phyloP scores from a whole-genome alignment of 148 eudicot genomes.

The Vaccinium darrowii region DNA sequence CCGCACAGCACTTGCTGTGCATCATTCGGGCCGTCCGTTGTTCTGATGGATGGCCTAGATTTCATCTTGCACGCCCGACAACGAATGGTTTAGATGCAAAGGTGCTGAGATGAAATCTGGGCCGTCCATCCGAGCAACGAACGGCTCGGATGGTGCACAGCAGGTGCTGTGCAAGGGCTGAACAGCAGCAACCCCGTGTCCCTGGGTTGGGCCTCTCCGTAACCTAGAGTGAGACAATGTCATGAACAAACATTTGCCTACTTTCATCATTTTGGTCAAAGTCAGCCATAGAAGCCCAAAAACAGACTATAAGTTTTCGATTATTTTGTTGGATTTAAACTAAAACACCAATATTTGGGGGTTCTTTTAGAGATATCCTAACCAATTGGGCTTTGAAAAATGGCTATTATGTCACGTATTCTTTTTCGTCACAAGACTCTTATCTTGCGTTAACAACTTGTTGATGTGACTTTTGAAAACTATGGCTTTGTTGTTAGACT shows the following conservation, averaged over 20 bases:
- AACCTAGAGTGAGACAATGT: neutral
- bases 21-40: too few relatives aligned
- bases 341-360: neutral
- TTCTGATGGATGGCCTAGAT: too few relatives aligned
- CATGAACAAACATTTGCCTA: neutral
- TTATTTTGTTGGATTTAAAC: neutral
- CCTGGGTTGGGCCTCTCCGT: neutral
- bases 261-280: neutral
- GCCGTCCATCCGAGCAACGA: too few relatives aligned
- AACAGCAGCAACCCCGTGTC: too few relatives aligned
- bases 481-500: neutral
- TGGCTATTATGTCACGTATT: too few relatives aligned
- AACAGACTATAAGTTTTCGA: neutral
- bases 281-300: neutral
- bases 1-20: too few relatives aligned
- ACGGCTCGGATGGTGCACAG: too few relatives aligned
- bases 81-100: too few relatives aligned
- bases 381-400: neutral
- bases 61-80: too few relatives aligned
- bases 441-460: neutral
- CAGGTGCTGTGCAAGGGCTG: too few relatives aligned
- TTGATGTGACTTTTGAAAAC: neutral
- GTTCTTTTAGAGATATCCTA: neutral
- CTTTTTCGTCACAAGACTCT: neutral
- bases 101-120: too few relatives aligned